These are phyloP conservation scores for Apiospora kogelbergensis DNA, from an alignment of 2,329 filamentous ascomycete genomes.

Conservation along the genomic window DNA sequence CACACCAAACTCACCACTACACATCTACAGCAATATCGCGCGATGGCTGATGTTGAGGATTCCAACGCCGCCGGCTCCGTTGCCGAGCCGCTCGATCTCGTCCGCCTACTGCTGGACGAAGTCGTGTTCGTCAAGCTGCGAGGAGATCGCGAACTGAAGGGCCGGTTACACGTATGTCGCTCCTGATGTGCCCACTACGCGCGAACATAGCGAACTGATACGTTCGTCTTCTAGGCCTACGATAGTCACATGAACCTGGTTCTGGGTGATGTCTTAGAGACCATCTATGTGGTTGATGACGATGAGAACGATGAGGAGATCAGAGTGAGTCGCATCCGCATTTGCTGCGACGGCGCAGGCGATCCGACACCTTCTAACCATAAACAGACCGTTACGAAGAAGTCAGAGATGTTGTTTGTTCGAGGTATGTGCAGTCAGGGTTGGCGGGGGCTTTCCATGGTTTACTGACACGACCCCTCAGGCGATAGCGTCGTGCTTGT, in stretches of 20 bases:
- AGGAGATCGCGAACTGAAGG: conserved; percentile 93
- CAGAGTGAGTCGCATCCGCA: conserved; percentile 53
- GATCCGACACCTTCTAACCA: conserved; percentile 6
- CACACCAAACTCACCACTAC: background rate
- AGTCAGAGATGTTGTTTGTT: conserved; percentile 98
- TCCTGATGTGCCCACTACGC: background rate
- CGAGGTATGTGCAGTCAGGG: conserved; percentile 64
- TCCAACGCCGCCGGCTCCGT: conserved; percentile 71
- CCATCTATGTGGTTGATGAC: conserved; percentile 90
- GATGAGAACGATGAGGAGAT: conserved; percentile 78
- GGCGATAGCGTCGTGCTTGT: conserved; percentile 71
- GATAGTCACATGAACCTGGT: conserved; percentile 98
- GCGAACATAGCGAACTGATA: conserved; percentile 1
- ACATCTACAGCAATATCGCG: background rate
- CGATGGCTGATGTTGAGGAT: conserved; percentile 83
- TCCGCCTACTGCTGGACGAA: conserved; percentile 91
- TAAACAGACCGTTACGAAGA: conserved; percentile 83
- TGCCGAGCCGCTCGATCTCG: conserved; percentile 91
- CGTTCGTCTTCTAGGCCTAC: conserved; percentile 67
- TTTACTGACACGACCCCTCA: conserved; percentile 29
- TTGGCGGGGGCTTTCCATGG: conserved; percentile 21
- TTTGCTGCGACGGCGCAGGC: background rate
- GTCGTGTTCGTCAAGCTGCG: conserved; percentile 96
- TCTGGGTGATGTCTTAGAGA: conserved; percentile 94
- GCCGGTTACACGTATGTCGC: conserved; percentile 79